Evolutionary conservation across 2,329 filamentous ascomycete genomes (phyloP), one percentile per base, ranked within the genome.

Genomic region (Kalmusia sp.): DNA sequence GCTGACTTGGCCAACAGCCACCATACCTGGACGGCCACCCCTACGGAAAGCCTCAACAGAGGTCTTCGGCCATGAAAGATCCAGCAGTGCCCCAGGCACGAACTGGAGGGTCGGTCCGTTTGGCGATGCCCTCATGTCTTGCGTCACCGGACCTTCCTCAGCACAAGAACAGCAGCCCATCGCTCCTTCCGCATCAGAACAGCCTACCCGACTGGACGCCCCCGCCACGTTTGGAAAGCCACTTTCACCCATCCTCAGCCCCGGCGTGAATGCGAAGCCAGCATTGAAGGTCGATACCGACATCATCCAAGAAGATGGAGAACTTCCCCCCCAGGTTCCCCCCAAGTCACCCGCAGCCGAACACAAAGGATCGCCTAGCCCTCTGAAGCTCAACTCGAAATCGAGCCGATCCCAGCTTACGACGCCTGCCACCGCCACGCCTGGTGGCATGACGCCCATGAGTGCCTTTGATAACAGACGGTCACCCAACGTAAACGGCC

Each of bases 1-100:
- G 40, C 58, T 72, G 31, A 72, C 55, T 15, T 2, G 21, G 6
- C n/a, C n/a, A 21, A 24, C 48, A 72, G 74, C 74, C 45, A 77
- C 74, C 14, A 77, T 77, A 39, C 74, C 74, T 8, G 74, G 74
- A 37, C 68, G 71, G 49, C 73, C 73, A 17, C 72, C 74, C 44
- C 68, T 77, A 11, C 71, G 71, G 8, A 67, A 71, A 49, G 57
- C 61, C 25, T 71, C 70, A 4, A 61, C 69, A 40, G 72, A 74
- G 34, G 55, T 58, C 15, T 68, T 73, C 47, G 67, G 66, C 30
- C 72, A 76, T 43, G 74, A 76, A 57, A 61, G 74, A 50, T 75
- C 73, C 4, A 70, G 64, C 58, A 76, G 73, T 64, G 71, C 68
- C 31, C 74, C 73, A 25, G 72, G 72, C 21, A 69, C 64, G 11